phyloP scores from a whole-genome alignment of 768 basidiomycete species.

The Tulasnella sp. region DNA sequence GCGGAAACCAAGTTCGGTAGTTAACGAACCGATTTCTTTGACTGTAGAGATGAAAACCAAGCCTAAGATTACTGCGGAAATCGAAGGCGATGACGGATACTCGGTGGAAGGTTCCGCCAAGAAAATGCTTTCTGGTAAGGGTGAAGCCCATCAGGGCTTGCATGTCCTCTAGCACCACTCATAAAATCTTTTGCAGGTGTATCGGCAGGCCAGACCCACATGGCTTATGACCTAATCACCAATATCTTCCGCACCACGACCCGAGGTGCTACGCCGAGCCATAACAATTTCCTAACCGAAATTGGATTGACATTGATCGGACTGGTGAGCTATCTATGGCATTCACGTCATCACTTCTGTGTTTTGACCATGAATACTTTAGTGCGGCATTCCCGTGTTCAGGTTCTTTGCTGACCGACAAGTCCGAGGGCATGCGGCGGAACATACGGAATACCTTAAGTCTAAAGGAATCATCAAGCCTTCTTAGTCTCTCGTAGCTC shows the following conservation, averaged over 20 bases:
- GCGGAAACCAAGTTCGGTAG: neutral
- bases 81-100: conserved; percentile 69
- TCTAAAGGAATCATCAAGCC: conserved; percentile 35
- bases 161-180: neutral
- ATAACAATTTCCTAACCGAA: conserved; percentile 62
- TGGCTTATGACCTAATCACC: conserved; percentile 71
- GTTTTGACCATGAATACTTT: conserved; percentile 1
- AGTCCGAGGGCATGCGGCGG: conserved; percentile 35
- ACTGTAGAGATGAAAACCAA: conserved; percentile 54
- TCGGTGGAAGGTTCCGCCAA: conserved; percentile 62
- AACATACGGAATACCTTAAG: conserved; percentile 37
- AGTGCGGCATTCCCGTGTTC: conserved; percentile 45
- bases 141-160: neutral
- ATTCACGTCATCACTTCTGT: neutral
- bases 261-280: conserved; percentile 63
- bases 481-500: neutral
- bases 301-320: conserved; percentile 50
- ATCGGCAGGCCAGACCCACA: conserved; percentile 69
- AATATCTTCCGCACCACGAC: conserved; percentile 69
- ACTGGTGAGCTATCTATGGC: conserved; percentile 44
- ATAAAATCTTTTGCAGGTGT: conserved; percentile 54
- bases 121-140: conserved; percentile 51
- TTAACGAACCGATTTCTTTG: neutral
- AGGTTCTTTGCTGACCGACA: conserved; percentile 41
- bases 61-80: conserved; percentile 70